phyloP scores from a whole-genome alignment of 257 asterid species.

The Hygrophila difformis region DNA sequence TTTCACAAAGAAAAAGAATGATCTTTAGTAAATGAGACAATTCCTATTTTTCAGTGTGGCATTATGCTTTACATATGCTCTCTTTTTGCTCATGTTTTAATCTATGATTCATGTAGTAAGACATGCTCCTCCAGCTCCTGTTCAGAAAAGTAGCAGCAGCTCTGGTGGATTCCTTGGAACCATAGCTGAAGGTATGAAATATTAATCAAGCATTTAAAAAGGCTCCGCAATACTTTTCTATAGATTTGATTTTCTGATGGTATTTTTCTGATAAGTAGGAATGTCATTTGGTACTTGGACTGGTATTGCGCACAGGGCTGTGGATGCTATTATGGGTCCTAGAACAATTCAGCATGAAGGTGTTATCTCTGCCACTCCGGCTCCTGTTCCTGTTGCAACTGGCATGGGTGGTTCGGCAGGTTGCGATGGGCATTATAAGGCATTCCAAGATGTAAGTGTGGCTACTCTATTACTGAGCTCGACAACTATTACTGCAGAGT shows the following conservation, averaged over 20 bases:
- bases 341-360: conserved; percentile 5
- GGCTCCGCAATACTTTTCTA: too few species aligned
- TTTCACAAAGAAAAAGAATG: background rate
- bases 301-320: conserved; percentile 11
- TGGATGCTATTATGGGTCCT: conserved; percentile 13
- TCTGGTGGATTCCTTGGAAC: conserved; percentile 64
- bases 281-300: conserved; percentile 10
- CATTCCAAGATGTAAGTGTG: conserved; percentile 10
- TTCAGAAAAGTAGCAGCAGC: conserved; percentile 31
- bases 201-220: too few species aligned
- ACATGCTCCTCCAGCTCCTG: conserved; percentile 72
- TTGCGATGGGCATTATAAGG: conserved; percentile 9
- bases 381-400: background rate
- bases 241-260: background rate
- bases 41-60: too few species aligned
- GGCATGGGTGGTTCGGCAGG: conserved; percentile 5
- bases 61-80: too few species aligned
- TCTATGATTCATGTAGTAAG: conserved; percentile 18
- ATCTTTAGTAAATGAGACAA: too few species aligned
- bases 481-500: too few species aligned
- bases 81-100: background rate
- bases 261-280: background rate
- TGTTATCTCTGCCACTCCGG: conserved; percentile 1
- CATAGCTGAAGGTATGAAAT: conserved; percentile 55
- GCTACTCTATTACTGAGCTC: too few species aligned